Conservation (phyloP, 23 red algal species). For the Agarophyton chilense region DNA sequence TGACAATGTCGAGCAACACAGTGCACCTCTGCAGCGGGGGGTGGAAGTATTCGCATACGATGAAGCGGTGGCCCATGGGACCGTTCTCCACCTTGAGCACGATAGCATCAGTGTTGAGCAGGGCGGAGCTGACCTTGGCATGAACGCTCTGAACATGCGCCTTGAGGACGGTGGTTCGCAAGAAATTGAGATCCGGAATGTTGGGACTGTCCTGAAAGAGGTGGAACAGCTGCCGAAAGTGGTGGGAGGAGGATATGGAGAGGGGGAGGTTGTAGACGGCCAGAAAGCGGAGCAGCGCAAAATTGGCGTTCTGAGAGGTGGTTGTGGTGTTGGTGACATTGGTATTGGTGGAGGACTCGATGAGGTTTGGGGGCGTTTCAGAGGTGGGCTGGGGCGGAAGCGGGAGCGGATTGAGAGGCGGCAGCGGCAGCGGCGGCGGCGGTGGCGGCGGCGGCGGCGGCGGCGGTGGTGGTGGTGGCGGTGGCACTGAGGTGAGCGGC, state of each 20-base stretch:
- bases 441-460: too few relatives aligned
- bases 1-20: background rate
- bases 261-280: background rate
- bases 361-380: background rate
- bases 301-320: background rate
- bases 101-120: background rate
- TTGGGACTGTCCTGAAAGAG: background rate
- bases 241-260: background rate
- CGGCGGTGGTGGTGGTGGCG: background rate
- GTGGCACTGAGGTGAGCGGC: background rate
- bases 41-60: background rate
- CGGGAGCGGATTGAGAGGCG: too few relatives aligned
- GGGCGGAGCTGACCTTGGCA: background rate
- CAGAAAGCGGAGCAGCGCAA: background rate
- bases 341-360: background rate
- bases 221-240: background rate
- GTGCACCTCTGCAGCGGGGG: background rate
- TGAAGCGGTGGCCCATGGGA: background rate
- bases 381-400: too few relatives aligned
- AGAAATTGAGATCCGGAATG: background rate
- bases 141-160: background rate
- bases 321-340: background rate
- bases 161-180: background rate
- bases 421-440: too few relatives aligned
- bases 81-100: background rate